Base-by-base conservation (phyloP, 2,329 filamentous ascomycete species). In the Domatiomyces globalis region DNA sequence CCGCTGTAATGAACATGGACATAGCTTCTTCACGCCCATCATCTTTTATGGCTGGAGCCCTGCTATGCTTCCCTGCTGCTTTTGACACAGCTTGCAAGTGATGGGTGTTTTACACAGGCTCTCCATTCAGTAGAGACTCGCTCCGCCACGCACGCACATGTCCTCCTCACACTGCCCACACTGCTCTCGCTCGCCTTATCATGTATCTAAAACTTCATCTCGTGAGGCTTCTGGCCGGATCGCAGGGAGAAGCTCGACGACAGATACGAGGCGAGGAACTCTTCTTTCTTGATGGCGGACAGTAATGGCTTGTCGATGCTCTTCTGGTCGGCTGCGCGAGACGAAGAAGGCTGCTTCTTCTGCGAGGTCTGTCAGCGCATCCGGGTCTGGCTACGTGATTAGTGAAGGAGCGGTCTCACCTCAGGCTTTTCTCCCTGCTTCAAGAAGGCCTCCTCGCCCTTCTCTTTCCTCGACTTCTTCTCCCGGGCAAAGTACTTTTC, bases 191-290 rank as follows among this genome's bases (percentile, higher is more conserved):
- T 49, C 33, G 33, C 9, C 4, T 39, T 10, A 15, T 39, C 33
- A 15, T 39, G 10, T 5, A 19, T 81, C 76, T 95, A 98, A 83
- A 90, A 98, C 77, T 87, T 86, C 92, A 98, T 96, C 83, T 94
- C 87, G 79, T 98, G 92, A 76, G 92, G 92, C 84, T 90, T 89
- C 81, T 98, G 90, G 70, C 92, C 92, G 80, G 89, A 95, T 78
- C 90, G 86, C 75, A 98, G 84, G 83, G 86, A 94, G 86, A 98
- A 98, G 71, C 84, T 87, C 74, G 84, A 87, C 70, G 80, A 80
- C 66, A 98, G 87, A 83, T 98, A 98, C 77, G 84, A 87, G 71
- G 82, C 75, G 66, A 98, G 85, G 75, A 90, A 78, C 65, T 88
- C 85, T 74, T 94, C 88, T 84, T 96, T 95, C 86, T 96, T 96